Conservation (phyloP, 441 rosid genomes). For the Isatis lusitanica region DNA sequence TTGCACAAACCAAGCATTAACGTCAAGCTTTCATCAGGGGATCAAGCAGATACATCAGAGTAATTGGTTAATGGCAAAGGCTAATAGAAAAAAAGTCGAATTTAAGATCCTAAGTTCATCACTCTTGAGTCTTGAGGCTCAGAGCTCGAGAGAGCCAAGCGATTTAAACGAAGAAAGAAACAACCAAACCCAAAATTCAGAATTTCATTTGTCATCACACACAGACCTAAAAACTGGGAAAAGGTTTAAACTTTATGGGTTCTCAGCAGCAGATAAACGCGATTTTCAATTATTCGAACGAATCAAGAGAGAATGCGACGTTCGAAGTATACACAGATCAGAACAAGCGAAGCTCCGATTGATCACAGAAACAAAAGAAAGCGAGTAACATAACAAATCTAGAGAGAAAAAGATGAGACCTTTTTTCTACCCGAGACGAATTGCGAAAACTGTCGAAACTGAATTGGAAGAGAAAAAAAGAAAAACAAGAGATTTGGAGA, state of each 20-base stretch:
- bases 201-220: too few relatives aligned
- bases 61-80: background rate
- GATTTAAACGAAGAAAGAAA: background rate
- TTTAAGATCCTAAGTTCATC: background rate
- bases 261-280: background rate
- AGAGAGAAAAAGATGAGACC: background rate
- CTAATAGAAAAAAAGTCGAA: background rate
- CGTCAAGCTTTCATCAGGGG: background rate
- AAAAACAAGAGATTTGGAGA: background rate
- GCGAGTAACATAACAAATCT: background rate
- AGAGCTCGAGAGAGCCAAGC: too few relatives aligned
- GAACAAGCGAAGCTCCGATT: background rate
- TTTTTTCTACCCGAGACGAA: conserved; percentile 19
- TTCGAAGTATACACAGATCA: background rate
- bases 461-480: background rate
- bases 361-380: background rate
- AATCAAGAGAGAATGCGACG: conserved; percentile 1
- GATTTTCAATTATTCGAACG: background rate
- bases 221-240: background rate
- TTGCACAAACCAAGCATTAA: background rate
- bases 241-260: background rate
- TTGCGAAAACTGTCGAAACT: conserved; percentile 11
- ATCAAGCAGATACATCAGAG: background rate
- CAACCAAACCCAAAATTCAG: background rate
- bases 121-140: too few relatives aligned